phyloP scores from a whole-genome alignment of 202 grass and related monocot species.

The Bolboschoenoplectus hybrid region DNA sequence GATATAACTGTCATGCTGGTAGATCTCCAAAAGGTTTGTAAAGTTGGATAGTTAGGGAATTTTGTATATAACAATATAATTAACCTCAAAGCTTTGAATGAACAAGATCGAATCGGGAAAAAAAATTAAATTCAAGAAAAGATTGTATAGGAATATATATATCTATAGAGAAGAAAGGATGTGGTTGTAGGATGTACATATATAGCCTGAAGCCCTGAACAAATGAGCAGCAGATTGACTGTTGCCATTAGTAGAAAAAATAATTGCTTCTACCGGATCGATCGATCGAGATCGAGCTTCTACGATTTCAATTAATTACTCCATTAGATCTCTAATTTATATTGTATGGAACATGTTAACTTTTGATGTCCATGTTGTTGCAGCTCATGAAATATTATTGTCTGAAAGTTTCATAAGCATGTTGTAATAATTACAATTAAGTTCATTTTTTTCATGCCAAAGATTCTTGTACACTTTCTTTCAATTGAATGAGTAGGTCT shows the following conservation, averaged over 20 bases:
- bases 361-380: not conserved
- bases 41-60: slow-evolving; percentile 1
- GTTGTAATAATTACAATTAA: not conserved
- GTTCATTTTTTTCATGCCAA: not conserved
- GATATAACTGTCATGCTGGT: slow-evolving; percentile 80
- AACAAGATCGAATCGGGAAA: not conserved
- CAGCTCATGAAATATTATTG: not conserved
- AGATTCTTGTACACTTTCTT: not conserved
- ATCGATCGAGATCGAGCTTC: not conserved
- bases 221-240: not conserved
- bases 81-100: not conserved
- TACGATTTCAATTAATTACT: slow-evolving; percentile 2
- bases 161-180: not conserved
- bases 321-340: not conserved
- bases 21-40: slow-evolving; percentile 53
- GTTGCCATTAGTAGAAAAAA: not conserved
- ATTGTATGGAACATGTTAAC: not conserved
- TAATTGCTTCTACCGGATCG: not conserved
- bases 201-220: not conserved
- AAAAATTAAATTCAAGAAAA: not conserved
- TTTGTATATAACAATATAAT: slow-evolving; percentile 9
- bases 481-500: not conserved
- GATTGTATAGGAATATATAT: slow-evolving; percentile 4
- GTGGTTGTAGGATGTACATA: not conserved
- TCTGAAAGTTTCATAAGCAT: not conserved